Percentiles rank a stretch among this genome's conserved stretches.
Evolutionary conservation across 1,139 yeast species (phyloP).

Genomic region (Magnusiomyces suaveolens): DNA sequence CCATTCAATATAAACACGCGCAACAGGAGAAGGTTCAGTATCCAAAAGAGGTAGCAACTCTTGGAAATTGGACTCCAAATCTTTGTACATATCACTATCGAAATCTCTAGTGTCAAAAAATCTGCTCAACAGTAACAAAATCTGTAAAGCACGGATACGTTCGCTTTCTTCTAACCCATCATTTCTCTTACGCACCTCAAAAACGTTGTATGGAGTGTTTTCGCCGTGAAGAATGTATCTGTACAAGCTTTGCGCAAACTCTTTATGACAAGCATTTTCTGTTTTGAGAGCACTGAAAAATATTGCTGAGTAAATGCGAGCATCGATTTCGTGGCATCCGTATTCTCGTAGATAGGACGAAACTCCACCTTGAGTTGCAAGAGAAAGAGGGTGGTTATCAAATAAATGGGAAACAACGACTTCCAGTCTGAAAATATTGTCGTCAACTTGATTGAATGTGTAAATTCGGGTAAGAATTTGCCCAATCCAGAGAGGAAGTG

Average conservation of each 20-base stretch:
- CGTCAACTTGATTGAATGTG: slow-evolving; percentile 45
- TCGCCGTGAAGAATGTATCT: slow-evolving; percentile 31
- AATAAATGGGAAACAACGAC: slow-evolving; percentile 43
- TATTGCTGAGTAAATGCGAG: slow-evolving; percentile 37
- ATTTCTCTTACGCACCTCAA: slow-evolving; percentile 43
- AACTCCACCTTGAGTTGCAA: slow-evolving; percentile 15
- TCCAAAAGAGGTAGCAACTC: slow-evolving; percentile 33
- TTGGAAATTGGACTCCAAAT: slow-evolving; percentile 22
- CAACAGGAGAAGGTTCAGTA: slow-evolving; percentile 66
- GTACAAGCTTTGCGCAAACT: slow-evolving; percentile 38
- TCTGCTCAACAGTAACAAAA: slow-evolving; percentile 33
- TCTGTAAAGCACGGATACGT: slow-evolving; percentile 49
- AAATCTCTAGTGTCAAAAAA: slow-evolving; percentile 28
- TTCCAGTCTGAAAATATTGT: slow-evolving; percentile 53
- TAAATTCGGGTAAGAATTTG: slow-evolving; percentile 42
- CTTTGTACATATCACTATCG: too few relatives aligned
- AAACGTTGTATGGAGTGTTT: slow-evolving; percentile 35
- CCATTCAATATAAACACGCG: slow-evolving; percentile 74
- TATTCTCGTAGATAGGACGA: slow-evolving; percentile 44
- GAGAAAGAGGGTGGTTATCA: slow-evolving; percentile 28
- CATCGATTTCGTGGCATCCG: slow-evolving; percentile 51
- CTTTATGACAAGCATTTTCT: slow-evolving; percentile 31
- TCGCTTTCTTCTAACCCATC: slow-evolving; percentile 64
- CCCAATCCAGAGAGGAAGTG: slow-evolving; percentile 43
- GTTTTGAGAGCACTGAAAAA: slow-evolving; percentile 33